Conservation (phyloP, 139 green algal species). For the Edaphochlamys debaryana region DNA sequence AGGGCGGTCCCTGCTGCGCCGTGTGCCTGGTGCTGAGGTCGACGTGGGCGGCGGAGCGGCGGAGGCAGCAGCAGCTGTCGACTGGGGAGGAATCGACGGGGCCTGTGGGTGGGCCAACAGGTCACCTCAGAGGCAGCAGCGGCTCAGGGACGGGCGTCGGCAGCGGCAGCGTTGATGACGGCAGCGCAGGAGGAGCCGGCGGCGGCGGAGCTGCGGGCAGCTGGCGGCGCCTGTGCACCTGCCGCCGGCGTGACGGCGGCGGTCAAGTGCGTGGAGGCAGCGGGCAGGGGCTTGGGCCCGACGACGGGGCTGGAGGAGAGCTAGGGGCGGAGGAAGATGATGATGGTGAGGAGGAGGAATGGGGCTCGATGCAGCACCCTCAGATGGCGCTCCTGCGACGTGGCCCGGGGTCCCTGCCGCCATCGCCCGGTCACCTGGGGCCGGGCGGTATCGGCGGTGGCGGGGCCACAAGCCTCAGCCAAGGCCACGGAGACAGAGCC, state of each 20-base stretch:
- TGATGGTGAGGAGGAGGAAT: not conserved
- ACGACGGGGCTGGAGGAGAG: no score
- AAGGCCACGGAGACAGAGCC: not conserved
- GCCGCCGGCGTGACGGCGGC: no score
- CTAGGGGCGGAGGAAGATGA: not conserved
- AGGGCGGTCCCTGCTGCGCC: no score
- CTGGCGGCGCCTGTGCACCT: slow-evolving; percentile 22
- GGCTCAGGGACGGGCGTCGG: no score
- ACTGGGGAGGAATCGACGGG: not conserved
- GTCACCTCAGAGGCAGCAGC: no score
- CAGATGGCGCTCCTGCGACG: not conserved
- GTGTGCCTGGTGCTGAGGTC: no score
- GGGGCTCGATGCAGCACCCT: slow-evolving; percentile 1
- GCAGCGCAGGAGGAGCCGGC: not conserved
- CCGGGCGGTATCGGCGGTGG: not conserved
- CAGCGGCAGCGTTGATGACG: not conserved
- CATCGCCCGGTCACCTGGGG: not conserved
- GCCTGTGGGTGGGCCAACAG: no score
- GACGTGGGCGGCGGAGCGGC: no score
- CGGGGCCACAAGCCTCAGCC: no score
- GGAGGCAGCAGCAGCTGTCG: no score
- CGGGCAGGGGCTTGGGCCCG: no score
- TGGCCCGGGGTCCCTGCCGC: not conserved
- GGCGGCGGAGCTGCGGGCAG: not conserved
- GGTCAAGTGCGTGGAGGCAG: no score